Evolutionary conservation across 805 yeast genomes (phyloP), one percentile per base, ranked within the genome.

Genomic region (Grigorovia jiainica): DNA sequence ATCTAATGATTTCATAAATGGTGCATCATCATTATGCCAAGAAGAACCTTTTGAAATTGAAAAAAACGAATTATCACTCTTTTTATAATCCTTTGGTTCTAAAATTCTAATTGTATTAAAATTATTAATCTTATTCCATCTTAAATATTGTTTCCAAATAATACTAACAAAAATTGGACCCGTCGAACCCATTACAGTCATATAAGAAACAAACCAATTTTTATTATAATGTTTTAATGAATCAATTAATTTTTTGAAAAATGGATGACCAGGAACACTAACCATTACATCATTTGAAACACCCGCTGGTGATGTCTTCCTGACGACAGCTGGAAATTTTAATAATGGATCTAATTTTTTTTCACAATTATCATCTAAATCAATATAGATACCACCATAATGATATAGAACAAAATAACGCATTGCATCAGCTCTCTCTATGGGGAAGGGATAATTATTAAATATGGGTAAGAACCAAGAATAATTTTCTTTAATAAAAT

Each of bases 261-360:
- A 85, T 3, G 95, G 95, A 61, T 89, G 97, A 38, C 71, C 68
- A 27, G 94, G 95, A 10, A 82, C 80, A 3, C 90, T 68, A 9
- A 95, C 95, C 95, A 89, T 83, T 13, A 87, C 87, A 58, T 87
- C 95, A 60, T 89, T 89, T 4, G 95, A 84, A 33, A 89, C 77
- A 40, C 97, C 97, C 0, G 95, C 82, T 20, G 97, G 97, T 5
- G 75, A 64, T 1, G 97, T 87, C 57, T 85, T 84, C 48, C 96
- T 71, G 11, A 84, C 87, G 67, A 85, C 85, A 2, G 95, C 94
- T 1, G 95, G 89, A 5, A 78, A 83, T 2, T 81, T 73, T 44
- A 87, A 71, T 43, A 89, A 65, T 1, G 95, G 94, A 58, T 87
- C 96, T 49, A 89, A 66, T 46, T 73, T 72, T 46, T 87, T 70